Percentiles rank a stretch among this genome's conserved stretches.
These are phyloP conservation scores for Phialemoniopsis sp. DNA, from an alignment of 2,329 filamentous ascomycete species.

Conservation along the genomic window DNA sequence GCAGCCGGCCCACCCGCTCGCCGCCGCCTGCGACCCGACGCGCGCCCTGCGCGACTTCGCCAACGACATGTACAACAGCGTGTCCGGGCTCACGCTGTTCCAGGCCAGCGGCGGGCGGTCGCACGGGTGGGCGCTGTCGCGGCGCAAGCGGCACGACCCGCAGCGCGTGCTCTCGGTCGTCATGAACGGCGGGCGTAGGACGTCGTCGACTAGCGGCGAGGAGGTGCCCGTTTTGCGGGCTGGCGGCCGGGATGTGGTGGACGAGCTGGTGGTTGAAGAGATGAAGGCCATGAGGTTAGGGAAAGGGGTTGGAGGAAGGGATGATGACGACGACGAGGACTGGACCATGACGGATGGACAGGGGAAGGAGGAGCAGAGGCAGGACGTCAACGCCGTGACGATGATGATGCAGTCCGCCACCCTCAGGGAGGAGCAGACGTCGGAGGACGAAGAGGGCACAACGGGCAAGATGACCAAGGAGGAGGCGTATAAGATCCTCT, in stretches of 20 bases:
- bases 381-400: too few relatives aligned
- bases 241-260: neutral
- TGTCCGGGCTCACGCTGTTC: slow-evolving; percentile 41
- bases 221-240: neutral
- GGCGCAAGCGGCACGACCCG: slow-evolving; percentile 27
- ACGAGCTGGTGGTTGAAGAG: slow-evolving; percentile 13
- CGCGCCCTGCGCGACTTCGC: slow-evolving; percentile 41
- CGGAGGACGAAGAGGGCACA: too few relatives aligned
- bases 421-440: too few relatives aligned
- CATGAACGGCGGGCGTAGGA: slow-evolving; percentile 3
- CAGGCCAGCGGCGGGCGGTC: slow-evolving; percentile 41
- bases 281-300: slow-evolving; percentile 18
- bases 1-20: slow-evolving; percentile 14
- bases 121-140: slow-evolving; percentile 45
- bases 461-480: neutral
- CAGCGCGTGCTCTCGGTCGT: slow-evolving; percentile 20
- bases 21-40: slow-evolving; percentile 43
- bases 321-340: slow-evolving; percentile 6
- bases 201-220: neutral
- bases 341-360: slow-evolving; percentile 24
- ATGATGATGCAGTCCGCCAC: too few relatives aligned
- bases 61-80: slow-evolving; percentile 46
- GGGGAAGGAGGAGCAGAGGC: too few relatives aligned
- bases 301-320: slow-evolving; percentile 13
- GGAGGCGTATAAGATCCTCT: neutral